Conservation (phyloP, 2,329 filamentous ascomycete genomes). For the Claviceps lovelessii region DNA sequence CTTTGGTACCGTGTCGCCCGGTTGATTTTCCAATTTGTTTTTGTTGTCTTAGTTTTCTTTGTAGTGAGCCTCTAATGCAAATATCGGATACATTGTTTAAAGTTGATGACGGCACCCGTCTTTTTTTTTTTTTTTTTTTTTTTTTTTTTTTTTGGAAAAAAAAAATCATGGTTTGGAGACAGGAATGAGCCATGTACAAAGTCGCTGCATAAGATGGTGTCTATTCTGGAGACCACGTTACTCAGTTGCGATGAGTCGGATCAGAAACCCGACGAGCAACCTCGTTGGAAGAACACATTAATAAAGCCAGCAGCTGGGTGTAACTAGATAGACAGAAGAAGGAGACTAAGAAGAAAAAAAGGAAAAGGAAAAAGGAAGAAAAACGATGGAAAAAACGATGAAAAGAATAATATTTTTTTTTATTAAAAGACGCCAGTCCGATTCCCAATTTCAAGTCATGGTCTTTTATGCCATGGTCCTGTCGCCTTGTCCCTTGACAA, state of each 20-base stretch:
- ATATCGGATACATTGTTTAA: slow-evolving; percentile 35
- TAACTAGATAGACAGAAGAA: neutral
- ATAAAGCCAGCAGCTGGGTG: no score
- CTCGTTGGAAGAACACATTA: no score
- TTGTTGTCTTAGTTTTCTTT: slow-evolving; percentile 32
- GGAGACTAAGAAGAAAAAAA: neutral
- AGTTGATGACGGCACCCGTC: neutral
- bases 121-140: neutral
- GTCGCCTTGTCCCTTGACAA: no score
- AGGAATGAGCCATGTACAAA: no score
- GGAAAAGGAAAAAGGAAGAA: no score
- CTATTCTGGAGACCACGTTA: no score
- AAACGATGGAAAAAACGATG: neutral
- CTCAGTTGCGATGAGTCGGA: no score
- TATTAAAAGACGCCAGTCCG: neutral
- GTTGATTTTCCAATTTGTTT: slow-evolving; percentile 26
- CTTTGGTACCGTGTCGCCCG: slow-evolving; percentile 8
- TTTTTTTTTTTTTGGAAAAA: neutral
- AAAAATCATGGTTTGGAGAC: no score
- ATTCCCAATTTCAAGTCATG: neutral
- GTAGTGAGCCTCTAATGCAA: slow-evolving; percentile 50
- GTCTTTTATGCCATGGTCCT: no score
- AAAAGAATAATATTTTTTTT: neutral
- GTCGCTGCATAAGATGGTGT: no score
- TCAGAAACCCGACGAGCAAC: no score